Conservation (phyloP, 2,329 filamentous ascomycete genomes). For the Penicillium sp. region DNA sequence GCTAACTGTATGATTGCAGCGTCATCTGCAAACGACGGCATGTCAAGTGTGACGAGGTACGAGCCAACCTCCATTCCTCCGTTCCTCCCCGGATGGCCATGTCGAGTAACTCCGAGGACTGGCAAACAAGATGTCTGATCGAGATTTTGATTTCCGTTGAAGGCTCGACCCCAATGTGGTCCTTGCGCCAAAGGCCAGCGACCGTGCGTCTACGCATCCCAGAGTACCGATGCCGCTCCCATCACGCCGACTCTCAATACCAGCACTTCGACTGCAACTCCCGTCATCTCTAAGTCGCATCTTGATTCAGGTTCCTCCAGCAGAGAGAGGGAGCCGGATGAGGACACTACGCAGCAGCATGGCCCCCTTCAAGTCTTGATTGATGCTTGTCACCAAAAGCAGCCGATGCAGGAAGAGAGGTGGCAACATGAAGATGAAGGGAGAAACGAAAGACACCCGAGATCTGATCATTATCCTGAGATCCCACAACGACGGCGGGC, state of each 20-base stretch:
- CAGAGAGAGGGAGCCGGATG: neutral
- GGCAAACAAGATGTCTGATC: neutral
- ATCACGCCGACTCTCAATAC: neutral
- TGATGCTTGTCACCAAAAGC: constrained; percentile 26
- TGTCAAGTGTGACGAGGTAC: constrained; percentile 35
- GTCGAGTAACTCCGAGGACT: neutral
- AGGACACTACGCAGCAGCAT: constrained; percentile 4
- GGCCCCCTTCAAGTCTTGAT: constrained; percentile 23
- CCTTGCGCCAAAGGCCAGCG: constrained; percentile 33
- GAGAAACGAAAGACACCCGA: neutral
- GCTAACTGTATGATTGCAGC: constrained; percentile 8
- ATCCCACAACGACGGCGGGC: neutral
- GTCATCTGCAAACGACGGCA: constrained; percentile 33
- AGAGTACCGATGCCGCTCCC: neutral
- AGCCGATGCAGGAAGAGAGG: constrained; percentile 9
- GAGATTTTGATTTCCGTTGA: neutral
- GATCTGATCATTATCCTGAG: neutral
- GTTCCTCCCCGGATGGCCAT: neutral
- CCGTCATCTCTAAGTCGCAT: neutral
- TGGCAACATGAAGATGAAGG: neutral
- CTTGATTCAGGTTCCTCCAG: neutral
- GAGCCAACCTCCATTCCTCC: neutral
- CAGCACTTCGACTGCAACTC: neutral
- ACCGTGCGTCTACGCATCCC: constrained; percentile 25
- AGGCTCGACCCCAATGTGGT: constrained; percentile 30